Conservation (phyloP, 192 early-diverging fungal species). For the Coemansia sp. region DNA sequence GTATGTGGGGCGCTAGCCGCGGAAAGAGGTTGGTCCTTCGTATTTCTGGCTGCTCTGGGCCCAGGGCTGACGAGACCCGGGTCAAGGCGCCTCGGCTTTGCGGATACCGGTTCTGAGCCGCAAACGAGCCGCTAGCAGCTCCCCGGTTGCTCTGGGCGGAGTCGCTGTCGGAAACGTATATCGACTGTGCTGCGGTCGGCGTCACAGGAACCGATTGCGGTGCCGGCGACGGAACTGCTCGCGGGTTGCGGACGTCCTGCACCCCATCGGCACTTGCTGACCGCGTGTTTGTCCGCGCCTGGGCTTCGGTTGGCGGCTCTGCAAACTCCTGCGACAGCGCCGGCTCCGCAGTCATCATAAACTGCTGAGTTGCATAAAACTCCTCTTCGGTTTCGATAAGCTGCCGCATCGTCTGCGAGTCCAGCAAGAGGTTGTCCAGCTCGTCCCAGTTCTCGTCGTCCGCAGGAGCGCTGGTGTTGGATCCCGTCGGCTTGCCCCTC, state of each 20-base stretch:
- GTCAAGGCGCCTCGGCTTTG: background rate
- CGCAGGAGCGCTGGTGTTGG: slow-evolving; percentile 3
- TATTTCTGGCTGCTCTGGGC: background rate
- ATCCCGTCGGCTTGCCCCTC: background rate
- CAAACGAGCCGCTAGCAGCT: background rate
- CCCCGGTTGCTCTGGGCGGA: slow-evolving; percentile 4
- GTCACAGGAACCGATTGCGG: slow-evolving; percentile 36
- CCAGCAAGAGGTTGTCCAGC: slow-evolving; percentile 28
- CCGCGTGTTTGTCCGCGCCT: background rate
- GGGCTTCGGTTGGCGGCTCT: slow-evolving; percentile 4
- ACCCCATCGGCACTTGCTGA: slow-evolving; percentile 4
- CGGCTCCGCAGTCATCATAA: slow-evolving; percentile 4
- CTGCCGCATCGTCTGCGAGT: slow-evolving; percentile 45
- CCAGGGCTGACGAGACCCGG: background rate
- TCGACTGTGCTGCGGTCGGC: slow-evolving; percentile 7
- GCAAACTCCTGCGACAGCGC: slow-evolving; percentile 37
- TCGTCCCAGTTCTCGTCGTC: slow-evolving; percentile 22
- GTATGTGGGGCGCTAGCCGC: slow-evolving; percentile 39
- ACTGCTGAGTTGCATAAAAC: slow-evolving; percentile 43
- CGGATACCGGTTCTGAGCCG: background rate
- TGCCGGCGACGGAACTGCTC: slow-evolving; percentile 16
- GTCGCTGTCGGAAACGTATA: slow-evolving; percentile 24
- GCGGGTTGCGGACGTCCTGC: slow-evolving; percentile 2
- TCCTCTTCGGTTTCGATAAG: slow-evolving; percentile 37
- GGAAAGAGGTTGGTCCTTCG: slow-evolving; percentile 33